phyloP scores from a whole-genome alignment of 1,284 basidiomycete species.

The Leccinum variabile region DNA sequence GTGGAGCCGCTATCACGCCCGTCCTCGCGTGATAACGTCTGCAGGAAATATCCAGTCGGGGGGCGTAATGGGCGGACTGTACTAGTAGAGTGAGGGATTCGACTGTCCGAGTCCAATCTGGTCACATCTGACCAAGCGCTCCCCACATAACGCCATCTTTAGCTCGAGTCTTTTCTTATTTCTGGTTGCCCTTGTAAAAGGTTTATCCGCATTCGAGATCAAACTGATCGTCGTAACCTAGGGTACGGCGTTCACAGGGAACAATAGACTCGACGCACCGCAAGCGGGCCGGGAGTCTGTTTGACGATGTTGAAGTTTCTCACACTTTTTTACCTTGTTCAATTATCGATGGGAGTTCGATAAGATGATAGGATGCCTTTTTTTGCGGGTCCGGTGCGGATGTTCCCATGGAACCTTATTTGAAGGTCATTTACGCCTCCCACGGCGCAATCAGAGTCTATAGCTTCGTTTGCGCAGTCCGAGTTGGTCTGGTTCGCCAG shows the following conservation, averaged over 20 bases:
- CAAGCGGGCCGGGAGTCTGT: too few relatives aligned
- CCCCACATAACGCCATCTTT: background rate
- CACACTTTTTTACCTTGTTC: background rate
- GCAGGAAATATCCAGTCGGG: background rate
- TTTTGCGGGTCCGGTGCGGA: background rate
- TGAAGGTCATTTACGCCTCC: background rate
- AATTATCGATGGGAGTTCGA: background rate
- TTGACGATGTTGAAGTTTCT: background rate
- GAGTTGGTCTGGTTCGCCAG: background rate
- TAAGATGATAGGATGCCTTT: background rate
- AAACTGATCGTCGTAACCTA: background rate
- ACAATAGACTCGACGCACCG: too few relatives aligned
- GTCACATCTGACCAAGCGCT: background rate
- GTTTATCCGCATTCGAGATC: background rate
- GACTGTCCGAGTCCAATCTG: too few relatives aligned
- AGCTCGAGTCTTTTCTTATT: background rate
- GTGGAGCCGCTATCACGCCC: background rate
- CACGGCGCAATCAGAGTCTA: too few relatives aligned
- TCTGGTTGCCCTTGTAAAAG: background rate
- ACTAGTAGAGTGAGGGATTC: too few relatives aligned
- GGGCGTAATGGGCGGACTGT: too few relatives aligned
- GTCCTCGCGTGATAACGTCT: background rate
- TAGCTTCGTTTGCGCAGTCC: background rate
- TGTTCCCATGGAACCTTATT: background rate
- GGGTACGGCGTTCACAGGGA: background rate